phyloP scores from a whole-genome alignment of 164 flowering plant species.

The Protea cynaroides region DNA sequence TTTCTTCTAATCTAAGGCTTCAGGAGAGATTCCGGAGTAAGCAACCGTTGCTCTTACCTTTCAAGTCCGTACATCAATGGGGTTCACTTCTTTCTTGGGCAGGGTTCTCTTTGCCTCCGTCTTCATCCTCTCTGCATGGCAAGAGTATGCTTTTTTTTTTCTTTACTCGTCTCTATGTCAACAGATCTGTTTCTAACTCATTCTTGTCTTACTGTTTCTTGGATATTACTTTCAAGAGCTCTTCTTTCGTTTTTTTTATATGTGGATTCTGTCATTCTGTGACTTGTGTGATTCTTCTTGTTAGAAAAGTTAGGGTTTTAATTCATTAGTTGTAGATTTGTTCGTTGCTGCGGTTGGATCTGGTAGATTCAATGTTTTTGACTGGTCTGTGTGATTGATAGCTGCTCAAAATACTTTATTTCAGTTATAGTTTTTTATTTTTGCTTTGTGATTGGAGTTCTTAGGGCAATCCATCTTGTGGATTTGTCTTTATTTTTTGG shows the following conservation, averaged over 20 bases:
- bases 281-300: too few species aligned
- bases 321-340: background rate
- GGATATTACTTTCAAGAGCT: too few species aligned
- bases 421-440: too few species aligned
- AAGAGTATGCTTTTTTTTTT: slow-evolving; percentile 36
- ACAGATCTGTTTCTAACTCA: slow-evolving; percentile 10
- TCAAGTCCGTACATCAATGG: slow-evolving; percentile 20
- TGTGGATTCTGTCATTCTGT: too few species aligned
- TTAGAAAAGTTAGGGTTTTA: background rate
- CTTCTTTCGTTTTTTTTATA: too few species aligned
- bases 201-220: slow-evolving; percentile 1
- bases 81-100: slow-evolving; percentile 38
- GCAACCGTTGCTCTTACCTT: too few species aligned
- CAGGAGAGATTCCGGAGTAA: background rate
- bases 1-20: too few species aligned
- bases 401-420: background rate
- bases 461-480: too few species aligned
- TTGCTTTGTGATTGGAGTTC: too few species aligned
- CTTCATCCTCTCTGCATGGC: slow-evolving; percentile 45
- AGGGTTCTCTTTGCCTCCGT: slow-evolving; percentile 41
- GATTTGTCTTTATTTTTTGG: too few species aligned
- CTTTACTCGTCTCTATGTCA: slow-evolving; percentile 1
- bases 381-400: background rate
- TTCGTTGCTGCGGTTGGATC: background rate
- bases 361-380: background rate